These are phyloP conservation scores for Cryptosporidium viatorum DNA, from an alignment of 169 alveolate genomes.

Conservation along the genomic window DNA sequence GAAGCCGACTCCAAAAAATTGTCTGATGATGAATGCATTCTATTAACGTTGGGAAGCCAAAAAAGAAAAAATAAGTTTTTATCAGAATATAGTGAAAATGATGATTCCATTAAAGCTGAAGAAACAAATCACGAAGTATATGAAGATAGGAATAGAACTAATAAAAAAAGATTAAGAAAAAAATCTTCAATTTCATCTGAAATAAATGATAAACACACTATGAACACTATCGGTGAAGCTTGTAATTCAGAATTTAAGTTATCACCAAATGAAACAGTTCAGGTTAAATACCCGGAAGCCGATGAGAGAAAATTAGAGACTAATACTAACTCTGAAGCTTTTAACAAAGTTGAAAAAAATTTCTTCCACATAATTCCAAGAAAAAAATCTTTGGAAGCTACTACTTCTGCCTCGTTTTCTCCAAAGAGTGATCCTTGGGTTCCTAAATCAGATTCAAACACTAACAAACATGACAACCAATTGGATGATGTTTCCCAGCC, in stretches of 20 bases:
- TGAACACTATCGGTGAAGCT: background rate
- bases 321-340: background rate
- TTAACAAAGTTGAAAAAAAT: background rate
- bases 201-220: background rate
- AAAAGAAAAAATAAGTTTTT: background rate
- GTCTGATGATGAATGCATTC: background rate
- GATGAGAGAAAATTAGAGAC: background rate
- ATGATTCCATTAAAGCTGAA: background rate
- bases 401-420: background rate
- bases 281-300: too few species aligned
- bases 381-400: background rate
- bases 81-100: background rate
- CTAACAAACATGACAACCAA: background rate
- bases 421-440: constrained; percentile 66
- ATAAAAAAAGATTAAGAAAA: constrained; percentile 35
- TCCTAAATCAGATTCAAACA: constrained; percentile 27
- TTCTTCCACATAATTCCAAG: constrained; percentile 32
- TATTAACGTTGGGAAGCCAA: constrained; percentile 7
- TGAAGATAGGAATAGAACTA: background rate
- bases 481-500: constrained; percentile 11
- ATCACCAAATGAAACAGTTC: background rate
- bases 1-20: background rate
- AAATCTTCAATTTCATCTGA: background rate
- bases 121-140: background rate
- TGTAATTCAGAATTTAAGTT: background rate